phyloP scores from a whole-genome alignment of 441 rosid genomes.

The Populus hybrid region DNA sequence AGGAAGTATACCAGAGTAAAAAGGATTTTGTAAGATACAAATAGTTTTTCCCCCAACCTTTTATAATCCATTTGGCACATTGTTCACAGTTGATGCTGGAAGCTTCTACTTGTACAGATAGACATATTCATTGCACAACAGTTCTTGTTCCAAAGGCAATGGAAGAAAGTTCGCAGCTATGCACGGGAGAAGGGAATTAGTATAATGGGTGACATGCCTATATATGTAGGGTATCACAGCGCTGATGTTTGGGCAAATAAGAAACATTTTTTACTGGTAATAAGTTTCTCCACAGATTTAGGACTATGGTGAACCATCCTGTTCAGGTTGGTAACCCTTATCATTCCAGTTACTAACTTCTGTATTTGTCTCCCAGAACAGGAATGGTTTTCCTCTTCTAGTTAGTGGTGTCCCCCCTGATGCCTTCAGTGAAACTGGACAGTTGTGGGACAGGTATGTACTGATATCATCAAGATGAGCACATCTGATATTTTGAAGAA shows the following conservation, averaged over 20 bases:
- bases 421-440: constrained; percentile 96
- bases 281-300: constrained; percentile 18
- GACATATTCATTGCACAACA: constrained; percentile 86
- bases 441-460: constrained; percentile 89
- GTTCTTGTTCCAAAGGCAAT: constrained; percentile 93
- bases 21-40: constrained; percentile 70
- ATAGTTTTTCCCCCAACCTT: constrained; percentile 12
- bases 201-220: constrained; percentile 99
- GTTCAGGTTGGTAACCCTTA: background rate
- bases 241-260: constrained; percentile 99
- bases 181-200: constrained; percentile 66
- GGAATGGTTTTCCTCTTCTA: constrained; percentile 72
- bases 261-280: constrained; percentile 79
- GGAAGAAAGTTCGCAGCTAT: constrained; percentile 80
- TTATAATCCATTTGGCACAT: background rate
- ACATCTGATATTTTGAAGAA: constrained; percentile 1
- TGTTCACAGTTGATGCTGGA: constrained; percentile 12
- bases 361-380: constrained; percentile 49
- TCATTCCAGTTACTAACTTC: constrained; percentile 15
- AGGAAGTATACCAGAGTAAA: constrained; percentile 68
- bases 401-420: constrained; percentile 98
- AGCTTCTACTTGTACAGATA: constrained; percentile 47
- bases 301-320: background rate
- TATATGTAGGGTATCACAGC: constrained; percentile 93
- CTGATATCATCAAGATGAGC: constrained; percentile 15